Evolutionary conservation across 2,329 filamentous ascomycete species (phyloP).

Genomic region (Cytospora schulzeri): DNA sequence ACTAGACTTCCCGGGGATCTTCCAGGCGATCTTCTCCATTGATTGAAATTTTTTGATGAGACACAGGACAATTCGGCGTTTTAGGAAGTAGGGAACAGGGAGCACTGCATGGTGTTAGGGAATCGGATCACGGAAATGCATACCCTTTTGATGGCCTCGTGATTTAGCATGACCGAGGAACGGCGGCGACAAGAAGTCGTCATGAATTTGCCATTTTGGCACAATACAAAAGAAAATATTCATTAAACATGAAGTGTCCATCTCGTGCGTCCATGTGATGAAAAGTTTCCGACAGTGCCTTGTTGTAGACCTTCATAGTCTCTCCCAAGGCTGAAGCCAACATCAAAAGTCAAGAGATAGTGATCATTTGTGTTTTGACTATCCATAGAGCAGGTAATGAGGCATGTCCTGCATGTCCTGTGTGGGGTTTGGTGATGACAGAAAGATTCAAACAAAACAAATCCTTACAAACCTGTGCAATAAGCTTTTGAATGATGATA

Average conservation of each 20-base stretch:
- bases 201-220: conserved; percentile 5
- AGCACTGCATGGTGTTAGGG: conserved; percentile 24
- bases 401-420: too few relatives aligned
- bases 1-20: conserved; percentile 23
- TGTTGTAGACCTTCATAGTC: not conserved
- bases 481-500: too few relatives aligned
- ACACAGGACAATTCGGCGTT: conserved; percentile 22
- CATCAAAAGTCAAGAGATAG: too few relatives aligned
- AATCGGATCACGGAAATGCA: conserved; percentile 24
- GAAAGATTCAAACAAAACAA: too few relatives aligned
- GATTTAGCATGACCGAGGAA: conserved; percentile 7
- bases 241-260: too few relatives aligned
- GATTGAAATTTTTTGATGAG: conserved; percentile 20
- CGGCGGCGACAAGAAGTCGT: not conserved
- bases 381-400: too few relatives aligned
- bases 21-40: conserved; percentile 6
- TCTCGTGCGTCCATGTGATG: too few relatives aligned
- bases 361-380: not conserved
- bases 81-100: conserved; percentile 3
- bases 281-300: too few relatives aligned
- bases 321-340: too few relatives aligned
- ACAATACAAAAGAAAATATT: conserved; percentile 12
- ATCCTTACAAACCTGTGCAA: too few relatives aligned
- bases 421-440: too few relatives aligned
- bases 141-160: conserved; percentile 24